These are phyloP conservation scores for Claviceps sp. DNA, from an alignment of 2,329 filamentous ascomycete genomes.

Conservation along the genomic window DNA sequence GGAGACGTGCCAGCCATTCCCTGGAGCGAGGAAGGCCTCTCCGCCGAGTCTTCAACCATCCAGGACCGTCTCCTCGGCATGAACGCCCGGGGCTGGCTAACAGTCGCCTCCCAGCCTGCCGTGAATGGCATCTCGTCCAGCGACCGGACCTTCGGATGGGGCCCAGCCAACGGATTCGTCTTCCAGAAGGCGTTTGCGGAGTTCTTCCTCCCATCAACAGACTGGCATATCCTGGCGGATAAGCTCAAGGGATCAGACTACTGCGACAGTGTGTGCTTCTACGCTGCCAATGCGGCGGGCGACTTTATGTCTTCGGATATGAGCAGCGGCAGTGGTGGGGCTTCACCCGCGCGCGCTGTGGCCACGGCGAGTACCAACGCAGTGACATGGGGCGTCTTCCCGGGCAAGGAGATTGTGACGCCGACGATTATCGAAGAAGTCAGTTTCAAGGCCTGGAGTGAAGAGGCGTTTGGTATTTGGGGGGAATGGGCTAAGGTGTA, in stretches of 20 bases:
- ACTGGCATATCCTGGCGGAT: conserved; percentile 56
- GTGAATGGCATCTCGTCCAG: conserved; percentile 73
- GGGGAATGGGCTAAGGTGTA: conserved; percentile 87
- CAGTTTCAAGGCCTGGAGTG: conserved; percentile 84
- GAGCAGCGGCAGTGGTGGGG: conserved; percentile 17
- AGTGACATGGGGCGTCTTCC: conserved; percentile 94
- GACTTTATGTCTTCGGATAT: conserved; percentile 62
- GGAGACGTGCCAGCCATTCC: conserved; percentile 73
- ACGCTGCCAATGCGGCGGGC: conserved; percentile 67
- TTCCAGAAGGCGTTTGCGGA: conserved; percentile 99
- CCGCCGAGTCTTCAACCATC: conserved; percentile 74
- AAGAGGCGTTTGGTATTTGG: conserved; percentile 95
- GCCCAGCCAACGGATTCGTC: conserved; percentile 80
- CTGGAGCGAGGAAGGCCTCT: conserved; percentile 84
- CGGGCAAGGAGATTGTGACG: conserved; percentile 88
- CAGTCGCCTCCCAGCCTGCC: conserved; percentile 85
- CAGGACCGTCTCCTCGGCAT: conserved; percentile 59
- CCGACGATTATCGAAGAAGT: conserved; percentile 95
- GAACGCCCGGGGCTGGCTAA: conserved; percentile 85
- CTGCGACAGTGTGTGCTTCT: conserved; percentile 66
- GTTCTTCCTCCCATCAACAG: conserved; percentile 67
- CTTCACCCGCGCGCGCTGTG: conserved; percentile 17
- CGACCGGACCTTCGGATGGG: conserved; percentile 82
- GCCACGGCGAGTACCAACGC: conserved; percentile 59
- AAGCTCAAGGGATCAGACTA: conserved; percentile 46